These are phyloP conservation scores for Melastoma candidum DNA, from an alignment of 441 rosid genomes.

Conservation along the genomic window DNA sequence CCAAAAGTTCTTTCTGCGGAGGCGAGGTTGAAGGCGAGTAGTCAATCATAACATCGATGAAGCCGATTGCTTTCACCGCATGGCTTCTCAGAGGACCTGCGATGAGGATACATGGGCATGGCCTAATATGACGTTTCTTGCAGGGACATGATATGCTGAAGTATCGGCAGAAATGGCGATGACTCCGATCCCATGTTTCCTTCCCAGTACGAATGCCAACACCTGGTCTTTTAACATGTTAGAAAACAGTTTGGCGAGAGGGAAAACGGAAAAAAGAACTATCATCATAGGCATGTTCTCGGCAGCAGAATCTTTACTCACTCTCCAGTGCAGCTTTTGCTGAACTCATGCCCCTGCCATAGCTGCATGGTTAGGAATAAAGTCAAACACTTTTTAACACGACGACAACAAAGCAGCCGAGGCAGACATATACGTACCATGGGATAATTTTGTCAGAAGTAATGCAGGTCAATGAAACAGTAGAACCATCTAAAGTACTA, in stretches of 20 bases:
- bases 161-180: slow-evolving; percentile 69
- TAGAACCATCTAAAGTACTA: slow-evolving; percentile 25
- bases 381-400: background rate
- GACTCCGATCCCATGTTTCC: slow-evolving; percentile 83
- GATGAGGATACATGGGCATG: background rate
- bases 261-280: too few relatives aligned
- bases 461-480: slow-evolving; percentile 86
- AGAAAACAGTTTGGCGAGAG: background rate
- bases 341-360: slow-evolving; percentile 99
- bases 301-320: slow-evolving; percentile 41
- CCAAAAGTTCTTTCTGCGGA: slow-evolving; percentile 70
- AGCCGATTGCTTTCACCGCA: slow-evolving; percentile 86
- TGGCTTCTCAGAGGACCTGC: slow-evolving; percentile 77
- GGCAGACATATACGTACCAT: slow-evolving; percentile 38
- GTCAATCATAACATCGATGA: slow-evolving; percentile 77
- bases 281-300: background rate
- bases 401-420: too few relatives aligned
- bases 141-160: too few relatives aligned
- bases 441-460: slow-evolving; percentile 96
- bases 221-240: slow-evolving; percentile 27
- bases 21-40: slow-evolving; percentile 72
- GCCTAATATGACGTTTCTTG: too few relatives aligned
- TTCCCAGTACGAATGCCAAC: slow-evolving; percentile 95
- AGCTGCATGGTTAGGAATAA: slow-evolving; percentile 31
- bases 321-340: slow-evolving; percentile 98